Evolutionary conservation across 116 monocot genomes (phyloP), one percentile per base, ranked within the genome.

Genomic region (Papilionanthe hybrid): DNA sequence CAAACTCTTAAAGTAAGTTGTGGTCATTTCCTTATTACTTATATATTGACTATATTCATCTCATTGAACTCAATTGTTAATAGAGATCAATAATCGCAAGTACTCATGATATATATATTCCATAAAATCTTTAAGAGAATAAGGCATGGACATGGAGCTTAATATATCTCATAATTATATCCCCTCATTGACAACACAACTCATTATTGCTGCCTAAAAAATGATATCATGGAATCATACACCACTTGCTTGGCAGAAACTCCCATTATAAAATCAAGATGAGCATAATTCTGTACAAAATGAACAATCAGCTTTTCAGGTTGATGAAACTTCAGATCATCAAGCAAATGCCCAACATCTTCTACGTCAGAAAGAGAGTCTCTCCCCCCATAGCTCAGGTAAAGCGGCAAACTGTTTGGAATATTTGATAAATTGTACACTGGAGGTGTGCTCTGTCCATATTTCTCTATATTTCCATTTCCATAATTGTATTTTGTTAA

Each of bases 381-480:
- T 9, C 66, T 72, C 60, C 95, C 93, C 17, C 98, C 98, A n/a
- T 98, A 90, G 86, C 95, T 93, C 63, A 98, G 84, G 77, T 90
- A 93, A 18, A 98, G 75, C 1, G 95, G 89, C 66, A 98, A 55
- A 41, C 82, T 48, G 1, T 60, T 72, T 0, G 93, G 90, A 32
- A 98, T 93, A 79, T 71, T 86, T 29, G 81, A 79, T 42, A 98
- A 50, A 81, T 94, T 84, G 81, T 98, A 98, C 5, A 45, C 44
- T 0, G 98, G 94, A 22, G 98, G 91, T 0, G 28, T 72, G 22
- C 10, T 7, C 43, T 83, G 79, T 0, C 98, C 98, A 17, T 98
- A 98, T 25, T 55, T 84, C 47, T 66, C 76, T 9, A 91, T 32
- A 81, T 98, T 98, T 42, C 10, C 9, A 0, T 44, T 84, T 67